Evolutionary conservation across 805 yeast genomes (phyloP).

Genomic region (Suhomyces sp.): DNA sequence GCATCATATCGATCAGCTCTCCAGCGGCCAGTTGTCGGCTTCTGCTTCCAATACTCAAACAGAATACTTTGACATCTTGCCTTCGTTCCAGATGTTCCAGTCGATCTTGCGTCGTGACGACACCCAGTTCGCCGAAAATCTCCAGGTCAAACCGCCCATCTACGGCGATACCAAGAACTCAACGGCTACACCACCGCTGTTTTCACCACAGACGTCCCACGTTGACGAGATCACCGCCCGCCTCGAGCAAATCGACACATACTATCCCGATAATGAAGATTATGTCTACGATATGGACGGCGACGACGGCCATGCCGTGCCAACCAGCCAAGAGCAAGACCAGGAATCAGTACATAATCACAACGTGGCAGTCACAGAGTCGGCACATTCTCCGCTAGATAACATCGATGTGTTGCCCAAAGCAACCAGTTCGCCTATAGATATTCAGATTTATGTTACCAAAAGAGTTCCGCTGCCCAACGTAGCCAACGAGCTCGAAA

Average conservation of each 20-base stretch:
- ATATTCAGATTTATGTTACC: constrained; percentile 50
- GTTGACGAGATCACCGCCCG: constrained; percentile 1
- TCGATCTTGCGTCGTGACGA: constrained; percentile 45
- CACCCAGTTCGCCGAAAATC: constrained; percentile 35
- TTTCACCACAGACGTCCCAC: constrained; percentile 12
- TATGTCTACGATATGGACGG: constrained; percentile 5
- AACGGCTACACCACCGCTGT: constrained; percentile 27
- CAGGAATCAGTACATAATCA: constrained; percentile 10
- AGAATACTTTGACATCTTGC: constrained; percentile 55
- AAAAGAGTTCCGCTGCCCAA: constrained; percentile 51
- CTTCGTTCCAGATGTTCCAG: constrained; percentile 68
- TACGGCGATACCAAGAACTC: constrained; percentile 33
- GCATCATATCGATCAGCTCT: constrained; percentile 29
- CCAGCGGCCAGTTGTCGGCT: constrained; percentile 14
- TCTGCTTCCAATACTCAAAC: constrained; percentile 30
- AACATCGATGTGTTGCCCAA: constrained; percentile 50
- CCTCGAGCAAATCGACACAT: not conserved
- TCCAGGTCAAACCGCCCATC: constrained; percentile 32
- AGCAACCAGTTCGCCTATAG: constrained; percentile 40
- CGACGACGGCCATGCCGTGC: constrained; percentile 3
- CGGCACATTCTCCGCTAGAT: constrained; percentile 50
- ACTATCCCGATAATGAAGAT: constrained; percentile 4
- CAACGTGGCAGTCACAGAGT: constrained; percentile 14
- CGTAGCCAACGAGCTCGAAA: constrained; percentile 38
- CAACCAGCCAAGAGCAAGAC: not conserved